Percentiles rank a stretch among this genome's conserved stretches.
These are phyloP conservation scores for Penicillium angulare DNA, from an alignment of 495 filamentous ascomycete species.

Conservation along the genomic window DNA sequence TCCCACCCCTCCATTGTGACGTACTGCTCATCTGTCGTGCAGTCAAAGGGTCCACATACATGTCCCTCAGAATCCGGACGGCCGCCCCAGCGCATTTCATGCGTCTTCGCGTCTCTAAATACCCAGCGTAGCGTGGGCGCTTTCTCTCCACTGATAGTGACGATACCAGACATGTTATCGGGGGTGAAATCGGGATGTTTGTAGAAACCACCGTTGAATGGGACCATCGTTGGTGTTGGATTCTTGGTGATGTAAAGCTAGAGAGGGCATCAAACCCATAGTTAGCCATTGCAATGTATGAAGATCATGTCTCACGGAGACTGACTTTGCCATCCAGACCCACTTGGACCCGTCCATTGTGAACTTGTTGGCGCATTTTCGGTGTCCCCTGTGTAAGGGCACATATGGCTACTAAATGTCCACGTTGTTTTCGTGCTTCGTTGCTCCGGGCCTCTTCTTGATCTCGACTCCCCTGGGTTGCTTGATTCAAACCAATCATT, in stretches of 20 bases:
- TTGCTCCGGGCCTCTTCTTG: slow-evolving; percentile 21
- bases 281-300: no score
- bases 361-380: slow-evolving; percentile 20
- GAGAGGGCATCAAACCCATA: neutral
- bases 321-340: slow-evolving; percentile 26
- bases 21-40: slow-evolving; percentile 24
- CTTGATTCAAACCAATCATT: slow-evolving; percentile 29
- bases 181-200: slow-evolving; percentile 23
- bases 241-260: slow-evolving; percentile 30
- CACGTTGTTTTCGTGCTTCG: slow-evolving; percentile 19
- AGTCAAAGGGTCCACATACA: slow-evolving; percentile 28
- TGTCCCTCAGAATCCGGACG: slow-evolving; percentile 23
- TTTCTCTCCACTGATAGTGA: slow-evolving; percentile 25
- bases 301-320: slow-evolving; percentile 4
- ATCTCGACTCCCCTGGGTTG: slow-evolving; percentile 21
- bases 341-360: slow-evolving; percentile 28
- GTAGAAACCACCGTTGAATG: slow-evolving; percentile 26
- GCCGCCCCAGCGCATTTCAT: slow-evolving; percentile 29
- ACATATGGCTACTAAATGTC: slow-evolving; percentile 21
- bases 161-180: slow-evolving; percentile 22
- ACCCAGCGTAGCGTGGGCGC: slow-evolving; percentile 29
- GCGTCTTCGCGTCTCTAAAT: slow-evolving; percentile 21
- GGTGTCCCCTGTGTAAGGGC: slow-evolving; percentile 16
- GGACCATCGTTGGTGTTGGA: slow-evolving; percentile 17
- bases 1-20: slow-evolving; percentile 24